Conservation (phyloP, 805 yeast species). For the Kodamaea kaohsiungensis region DNA sequence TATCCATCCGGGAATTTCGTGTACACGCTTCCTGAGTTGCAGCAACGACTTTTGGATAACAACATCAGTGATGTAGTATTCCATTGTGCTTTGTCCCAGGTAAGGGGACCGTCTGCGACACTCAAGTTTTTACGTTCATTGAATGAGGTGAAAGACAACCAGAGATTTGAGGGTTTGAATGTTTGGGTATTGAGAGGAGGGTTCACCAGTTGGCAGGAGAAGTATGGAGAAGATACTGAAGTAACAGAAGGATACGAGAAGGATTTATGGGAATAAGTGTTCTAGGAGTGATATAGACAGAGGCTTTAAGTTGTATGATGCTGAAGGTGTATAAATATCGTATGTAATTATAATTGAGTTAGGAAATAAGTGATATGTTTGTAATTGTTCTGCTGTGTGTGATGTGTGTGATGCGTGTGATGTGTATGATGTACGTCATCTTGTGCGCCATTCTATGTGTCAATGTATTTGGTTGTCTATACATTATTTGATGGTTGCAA, state of each 20-base stretch:
- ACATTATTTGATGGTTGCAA: not conserved
- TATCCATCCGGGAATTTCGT: slow-evolving; percentile 53
- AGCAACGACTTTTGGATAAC: slow-evolving; percentile 30
- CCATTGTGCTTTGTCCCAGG: slow-evolving; percentile 91
- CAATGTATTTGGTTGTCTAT: no score
- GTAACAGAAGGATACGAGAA: slow-evolving; percentile 56
- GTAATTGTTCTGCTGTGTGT: no score
- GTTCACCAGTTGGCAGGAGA: slow-evolving; percentile 77
- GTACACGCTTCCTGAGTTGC: slow-evolving; percentile 38
- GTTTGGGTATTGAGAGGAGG: slow-evolving; percentile 84
- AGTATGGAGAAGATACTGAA: slow-evolving; percentile 63
- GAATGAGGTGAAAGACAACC: slow-evolving; percentile 29
- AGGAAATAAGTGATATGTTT: no score
- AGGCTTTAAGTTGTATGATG: no score
- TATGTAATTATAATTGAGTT: not conserved
- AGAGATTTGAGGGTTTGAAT: slow-evolving; percentile 29
- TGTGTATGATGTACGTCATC: no score
- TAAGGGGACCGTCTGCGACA: slow-evolving; percentile 88
- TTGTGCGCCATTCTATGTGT: no score
- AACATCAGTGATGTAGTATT: slow-evolving; percentile 62
- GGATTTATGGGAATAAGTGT: slow-evolving; percentile 40
- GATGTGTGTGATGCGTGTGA: no score
- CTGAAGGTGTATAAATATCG: not conserved
- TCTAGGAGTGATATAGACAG: no score
- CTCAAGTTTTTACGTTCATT: slow-evolving; percentile 55